These are phyloP conservation scores for Schrenkiella parvula DNA, from an alignment of 345 rosid genomes.

Conservation along the genomic window DNA sequence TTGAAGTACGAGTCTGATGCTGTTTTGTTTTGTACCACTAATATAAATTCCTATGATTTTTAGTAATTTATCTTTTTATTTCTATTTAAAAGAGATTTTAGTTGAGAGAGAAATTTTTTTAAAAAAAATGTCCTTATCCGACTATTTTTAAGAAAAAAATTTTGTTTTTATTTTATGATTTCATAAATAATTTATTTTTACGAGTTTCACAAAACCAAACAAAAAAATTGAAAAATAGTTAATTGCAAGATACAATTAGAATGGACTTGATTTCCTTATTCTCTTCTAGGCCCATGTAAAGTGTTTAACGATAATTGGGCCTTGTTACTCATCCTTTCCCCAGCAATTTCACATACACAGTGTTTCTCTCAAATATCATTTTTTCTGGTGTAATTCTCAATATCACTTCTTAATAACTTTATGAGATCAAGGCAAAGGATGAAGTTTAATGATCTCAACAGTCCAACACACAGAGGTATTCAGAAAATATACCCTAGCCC, in stretches of 20 bases:
- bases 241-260: too few relatives aligned
- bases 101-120: not conserved
- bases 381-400: too few relatives aligned
- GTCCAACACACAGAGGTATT: not conserved
- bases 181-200: too few relatives aligned
- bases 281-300: not conserved
- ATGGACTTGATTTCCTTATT: too few relatives aligned
- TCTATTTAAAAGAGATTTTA: not conserved
- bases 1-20: not conserved
- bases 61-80: not conserved
- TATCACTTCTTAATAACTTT: not conserved
- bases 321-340: not conserved
- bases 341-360: not conserved
- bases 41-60: not conserved
- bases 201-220: too few relatives aligned
- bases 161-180: too few relatives aligned
- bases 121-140: too few relatives aligned
- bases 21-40: not conserved
- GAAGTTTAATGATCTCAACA: not conserved
- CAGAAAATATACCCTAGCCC: not conserved
- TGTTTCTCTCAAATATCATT: not conserved
- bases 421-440: not conserved
- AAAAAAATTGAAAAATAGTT: too few relatives aligned
- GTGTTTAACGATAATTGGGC: not conserved
- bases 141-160: too few relatives aligned